Evolutionary conservation across 176 grass and related monocot genomes (phyloP), one percentile per base, ranked within the genome.

Genomic region (Triticum dicoccoides): DNA sequence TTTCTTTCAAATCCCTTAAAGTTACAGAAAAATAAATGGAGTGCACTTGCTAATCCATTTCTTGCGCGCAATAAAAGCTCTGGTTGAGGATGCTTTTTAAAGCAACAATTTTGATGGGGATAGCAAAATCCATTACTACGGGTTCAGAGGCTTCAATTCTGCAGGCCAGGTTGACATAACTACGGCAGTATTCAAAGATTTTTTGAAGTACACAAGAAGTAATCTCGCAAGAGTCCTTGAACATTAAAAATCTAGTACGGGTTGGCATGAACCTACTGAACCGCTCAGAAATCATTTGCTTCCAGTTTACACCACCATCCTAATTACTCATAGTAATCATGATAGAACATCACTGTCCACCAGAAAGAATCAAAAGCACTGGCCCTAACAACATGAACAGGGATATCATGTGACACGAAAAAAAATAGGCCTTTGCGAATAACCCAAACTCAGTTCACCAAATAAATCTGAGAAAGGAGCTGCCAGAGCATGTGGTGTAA

Each of bases 161-260:
- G 72, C 78, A 11, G 34, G 78, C 78, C 84, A 45, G 78, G 86
- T 78, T 85, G 86, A 85, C 89, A 88, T 81, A 37, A 51, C 76
- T 88, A 88, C 82, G 86, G 82, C 38, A 81, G 78, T 81, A 91
- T 82, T 91, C 71, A 84, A 91, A 88, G 82, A 81, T 72, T 82
- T 84, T 32, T 18, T 56, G 32, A 78, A 84, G 89, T 85, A 91
- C 69, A 69, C 73, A 41, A 70, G 21, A 83, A 45, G 29, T 21
- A 13, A 81, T 69, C 67, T 71, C 18, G 24, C 45, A 85, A 81
- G 64, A 33, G 54, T 87, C 74, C 81, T 41, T 23, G 59, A 12
- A 63, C 63, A 88, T 88, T 81, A 76, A 85, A 85, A 66, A 66
- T 63, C 62, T 77, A 24, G 27, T 76, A 63, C 86, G 41, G 56